These are phyloP conservation scores for Pythium phragmiticola DNA, from an alignment of 352 stramenopile species.

Conservation along the genomic window DNA sequence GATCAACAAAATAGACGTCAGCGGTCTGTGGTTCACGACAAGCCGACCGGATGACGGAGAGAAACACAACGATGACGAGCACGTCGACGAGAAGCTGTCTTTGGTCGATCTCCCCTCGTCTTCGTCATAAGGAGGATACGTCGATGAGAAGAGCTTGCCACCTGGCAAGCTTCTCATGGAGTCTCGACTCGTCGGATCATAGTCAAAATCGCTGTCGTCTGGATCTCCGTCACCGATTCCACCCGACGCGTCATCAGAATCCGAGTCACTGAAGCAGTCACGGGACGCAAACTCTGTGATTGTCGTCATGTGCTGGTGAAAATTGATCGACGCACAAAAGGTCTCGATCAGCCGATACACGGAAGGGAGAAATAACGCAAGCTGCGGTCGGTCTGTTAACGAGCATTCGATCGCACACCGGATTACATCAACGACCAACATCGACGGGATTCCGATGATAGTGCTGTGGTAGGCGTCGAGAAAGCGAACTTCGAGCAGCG, in stretches of 20 bases:
- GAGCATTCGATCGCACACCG: conserved; percentile 55
- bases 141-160: conserved; percentile 1
- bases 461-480: conserved; percentile 57
- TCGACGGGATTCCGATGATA: conserved; percentile 41
- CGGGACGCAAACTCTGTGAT: conserved; percentile 72
- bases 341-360: conserved; percentile 55
- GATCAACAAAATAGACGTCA: conserved; percentile 63
- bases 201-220: conserved; percentile 24
- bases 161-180: neutral
- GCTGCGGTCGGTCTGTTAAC: conserved; percentile 33
- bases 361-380: conserved; percentile 49
- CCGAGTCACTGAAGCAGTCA: conserved; percentile 75
- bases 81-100: conserved; percentile 20
- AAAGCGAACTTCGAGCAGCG: conserved; percentile 61
- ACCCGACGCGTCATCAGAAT: conserved; percentile 59
- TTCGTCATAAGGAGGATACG: conserved; percentile 6
- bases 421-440: conserved; percentile 60
- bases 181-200: conserved; percentile 15
- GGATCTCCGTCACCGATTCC: conserved; percentile 35
- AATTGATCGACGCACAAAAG: conserved; percentile 71
- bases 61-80: conserved; percentile 24
- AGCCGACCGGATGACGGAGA: conserved; percentile 50
- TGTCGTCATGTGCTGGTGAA: conserved; percentile 70
- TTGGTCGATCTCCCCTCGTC: conserved; percentile 24
- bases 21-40: conserved; percentile 57